phyloP scores from a whole-genome alignment of 176 grass and related monocot genomes.

The Oryza punctata region DNA sequence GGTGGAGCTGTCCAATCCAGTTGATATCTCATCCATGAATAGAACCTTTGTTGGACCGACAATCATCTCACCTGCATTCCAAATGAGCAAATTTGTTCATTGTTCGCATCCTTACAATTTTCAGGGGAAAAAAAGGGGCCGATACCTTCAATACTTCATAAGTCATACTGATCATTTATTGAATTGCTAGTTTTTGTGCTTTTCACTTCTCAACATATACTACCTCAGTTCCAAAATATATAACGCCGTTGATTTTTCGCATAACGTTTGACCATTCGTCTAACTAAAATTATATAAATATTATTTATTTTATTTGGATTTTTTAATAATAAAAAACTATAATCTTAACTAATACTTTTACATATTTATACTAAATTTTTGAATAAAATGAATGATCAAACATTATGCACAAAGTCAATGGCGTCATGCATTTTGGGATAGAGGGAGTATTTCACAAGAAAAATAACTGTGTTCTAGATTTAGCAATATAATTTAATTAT shows the following conservation, averaged over 20 bases:
- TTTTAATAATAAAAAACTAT: too few relatives aligned
- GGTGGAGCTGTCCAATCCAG: slow-evolving; percentile 92
- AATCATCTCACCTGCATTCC: slow-evolving; percentile 89
- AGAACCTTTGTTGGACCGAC: slow-evolving; percentile 92
- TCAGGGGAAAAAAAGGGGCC: not conserved
- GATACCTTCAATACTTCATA: not conserved
- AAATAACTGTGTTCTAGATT: not conserved
- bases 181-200: not conserved
- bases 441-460: not conserved
- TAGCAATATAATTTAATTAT: not conserved
- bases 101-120: not conserved
- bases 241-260: too few relatives aligned
- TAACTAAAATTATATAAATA: too few relatives aligned
- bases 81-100: slow-evolving; percentile 3
- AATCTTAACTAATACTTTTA: too few relatives aligned
- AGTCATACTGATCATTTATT: not conserved
- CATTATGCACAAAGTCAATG: too few relatives aligned
- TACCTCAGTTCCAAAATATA: too few relatives aligned
- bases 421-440: too few relatives aligned
- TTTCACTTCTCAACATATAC: not conserved
- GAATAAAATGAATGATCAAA: too few relatives aligned
- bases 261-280: too few relatives aligned
- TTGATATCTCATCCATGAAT: slow-evolving; percentile 99
- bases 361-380: too few relatives aligned
- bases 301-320: too few relatives aligned